A percentile compares a stretch with the other conserved stretches of the same genome.
These are phyloP conservation scores for Vitis labrusca DNA, from an alignment of 164 flowering plant genomes.

Conservation along the genomic window DNA sequence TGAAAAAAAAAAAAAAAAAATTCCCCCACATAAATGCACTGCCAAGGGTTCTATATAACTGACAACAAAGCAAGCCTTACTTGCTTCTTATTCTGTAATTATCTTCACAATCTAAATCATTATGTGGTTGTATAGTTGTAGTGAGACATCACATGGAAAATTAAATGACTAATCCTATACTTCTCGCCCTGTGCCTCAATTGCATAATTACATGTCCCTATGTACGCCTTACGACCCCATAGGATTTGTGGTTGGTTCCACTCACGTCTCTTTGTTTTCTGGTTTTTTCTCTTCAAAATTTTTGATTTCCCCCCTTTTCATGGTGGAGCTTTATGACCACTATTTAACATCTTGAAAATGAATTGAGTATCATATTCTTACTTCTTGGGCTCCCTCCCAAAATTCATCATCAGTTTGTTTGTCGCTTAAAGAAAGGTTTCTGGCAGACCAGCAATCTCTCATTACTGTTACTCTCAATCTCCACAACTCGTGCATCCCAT, in stretches of 20 bases:
- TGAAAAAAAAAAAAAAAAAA: no score
- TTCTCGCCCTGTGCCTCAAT: slow-evolving; percentile 13
- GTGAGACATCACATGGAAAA: slow-evolving; percentile 24
- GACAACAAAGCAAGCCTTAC: slow-evolving; percentile 18
- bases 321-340: slow-evolving; percentile 27
- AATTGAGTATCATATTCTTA: slow-evolving; percentile 33
- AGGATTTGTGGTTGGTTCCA: slow-evolving; percentile 34
- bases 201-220: slow-evolving; percentile 57
- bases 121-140: slow-evolving; percentile 25
- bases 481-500: slow-evolving; percentile 96
- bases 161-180: slow-evolving; percentile 27
- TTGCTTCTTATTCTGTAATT: slow-evolving; percentile 43
- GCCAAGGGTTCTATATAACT: slow-evolving; percentile 16
- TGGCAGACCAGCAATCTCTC: slow-evolving; percentile 92
- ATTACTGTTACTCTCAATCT: slow-evolving; percentile 70
- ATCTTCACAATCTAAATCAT: slow-evolving; percentile 41
- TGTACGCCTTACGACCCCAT: slow-evolving; percentile 75
- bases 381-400: slow-evolving; percentile 13
- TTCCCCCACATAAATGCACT: neutral
- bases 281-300: slow-evolving; percentile 33
- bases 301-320: slow-evolving; percentile 11
- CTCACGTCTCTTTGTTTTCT: slow-evolving; percentile 9
- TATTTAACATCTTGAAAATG: slow-evolving; percentile 29
- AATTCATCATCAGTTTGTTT: slow-evolving; percentile 29
- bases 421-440: slow-evolving; percentile 85